These are phyloP conservation scores for Aquilaria yunnanensis DNA, from an alignment of 345 rosid species.

Conservation along the genomic window DNA sequence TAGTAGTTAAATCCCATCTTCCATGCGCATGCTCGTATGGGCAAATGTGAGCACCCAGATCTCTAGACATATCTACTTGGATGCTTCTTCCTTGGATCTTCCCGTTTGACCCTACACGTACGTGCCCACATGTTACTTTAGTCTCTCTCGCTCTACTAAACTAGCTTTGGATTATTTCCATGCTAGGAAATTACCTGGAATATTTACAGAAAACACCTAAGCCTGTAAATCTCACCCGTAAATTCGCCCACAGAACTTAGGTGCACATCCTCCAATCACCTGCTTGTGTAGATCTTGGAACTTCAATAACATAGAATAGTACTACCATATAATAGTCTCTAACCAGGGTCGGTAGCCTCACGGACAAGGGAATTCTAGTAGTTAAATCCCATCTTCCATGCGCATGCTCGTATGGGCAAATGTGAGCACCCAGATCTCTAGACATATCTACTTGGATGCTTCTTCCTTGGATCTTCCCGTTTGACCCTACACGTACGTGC, in stretches of 20 bases:
- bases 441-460: slow-evolving; percentile 37
- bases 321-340: background rate
- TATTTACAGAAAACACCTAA: background rate
- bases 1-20: slow-evolving; percentile 13
- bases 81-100: slow-evolving; percentile 27
- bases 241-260: background rate
- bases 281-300: slow-evolving; percentile 4
- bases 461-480: slow-evolving; percentile 20
- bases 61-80: slow-evolving; percentile 30
- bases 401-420: slow-evolving; percentile 40
- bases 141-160: background rate
- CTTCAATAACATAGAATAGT: background rate
- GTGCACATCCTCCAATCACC: slow-evolving; percentile 17
- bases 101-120: slow-evolving; percentile 14
- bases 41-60: slow-evolving; percentile 44
- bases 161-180: no score
- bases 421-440: slow-evolving; percentile 36
- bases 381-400: slow-evolving; percentile 19
- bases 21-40: slow-evolving; percentile 35
- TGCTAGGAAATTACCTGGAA: no score
- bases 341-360: slow-evolving; percentile 10
- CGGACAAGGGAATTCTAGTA: slow-evolving; percentile 26
- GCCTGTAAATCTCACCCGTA: background rate
- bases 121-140: background rate
- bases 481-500: slow-evolving; percentile 9